Evolutionary conservation across 106 monocot species (phyloP).

Genomic region (Apostasia shenzhenica): DNA sequence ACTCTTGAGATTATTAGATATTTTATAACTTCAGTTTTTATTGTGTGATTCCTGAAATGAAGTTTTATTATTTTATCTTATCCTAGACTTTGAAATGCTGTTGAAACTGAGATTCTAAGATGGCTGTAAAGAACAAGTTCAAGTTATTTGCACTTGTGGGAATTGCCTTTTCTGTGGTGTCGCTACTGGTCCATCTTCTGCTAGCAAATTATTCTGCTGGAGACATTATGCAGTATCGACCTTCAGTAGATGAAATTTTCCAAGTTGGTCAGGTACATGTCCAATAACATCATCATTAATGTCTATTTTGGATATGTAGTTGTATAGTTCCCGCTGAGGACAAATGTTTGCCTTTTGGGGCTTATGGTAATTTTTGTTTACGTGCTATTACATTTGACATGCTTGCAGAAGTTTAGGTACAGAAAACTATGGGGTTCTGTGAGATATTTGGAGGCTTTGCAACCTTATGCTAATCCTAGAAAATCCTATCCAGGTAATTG

Average conservation of each 20-base stretch:
- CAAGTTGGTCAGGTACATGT: conserved; percentile 27
- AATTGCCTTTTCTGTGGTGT: conserved; percentile 49
- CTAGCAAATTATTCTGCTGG: conserved; percentile 56
- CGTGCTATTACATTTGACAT: conserved; percentile 3
- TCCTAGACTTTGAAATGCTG: not conserved
- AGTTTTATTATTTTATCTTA: not conserved
- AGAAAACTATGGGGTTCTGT: conserved; percentile 75
- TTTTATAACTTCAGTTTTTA: not conserved
- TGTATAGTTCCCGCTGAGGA: not conserved
- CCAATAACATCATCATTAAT: not conserved
- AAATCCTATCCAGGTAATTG: conserved; percentile 49
- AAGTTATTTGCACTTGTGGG: conserved; percentile 57
- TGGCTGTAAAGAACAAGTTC: conserved; percentile 66
- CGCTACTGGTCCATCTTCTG: conserved; percentile 59
- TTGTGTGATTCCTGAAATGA: not conserved
- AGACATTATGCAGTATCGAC: conserved; percentile 34
- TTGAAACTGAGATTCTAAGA: conserved; percentile 24
- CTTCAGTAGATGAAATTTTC: conserved; percentile 36
- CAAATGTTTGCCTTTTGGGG: not conserved
- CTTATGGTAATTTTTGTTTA: not conserved
- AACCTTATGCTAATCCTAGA: conserved; percentile 71
- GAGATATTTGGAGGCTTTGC: conserved; percentile 47
- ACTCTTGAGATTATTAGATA: too few species aligned
- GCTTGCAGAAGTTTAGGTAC: conserved; percentile 34
- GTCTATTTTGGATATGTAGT: not conserved